phyloP scores from a whole-genome alignment of 805 yeast species.

The Pichia californica region DNA sequence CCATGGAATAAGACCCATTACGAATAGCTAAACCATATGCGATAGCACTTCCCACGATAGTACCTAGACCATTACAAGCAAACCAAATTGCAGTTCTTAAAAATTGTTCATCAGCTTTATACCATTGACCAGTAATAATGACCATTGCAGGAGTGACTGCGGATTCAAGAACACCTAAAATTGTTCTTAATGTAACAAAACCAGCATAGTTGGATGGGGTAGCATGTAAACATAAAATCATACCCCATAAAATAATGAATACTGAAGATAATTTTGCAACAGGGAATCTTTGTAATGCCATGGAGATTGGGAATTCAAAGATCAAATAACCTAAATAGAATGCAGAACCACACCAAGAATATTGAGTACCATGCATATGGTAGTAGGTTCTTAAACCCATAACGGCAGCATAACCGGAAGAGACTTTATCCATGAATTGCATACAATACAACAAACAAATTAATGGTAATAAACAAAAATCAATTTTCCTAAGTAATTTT shows the following conservation, averaged over 20 bases:
- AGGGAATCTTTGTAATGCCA: slow-evolving; percentile 41
- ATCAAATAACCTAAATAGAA: slow-evolving; percentile 41
- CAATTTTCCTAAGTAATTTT: slow-evolving; percentile 35
- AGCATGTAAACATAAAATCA: slow-evolving; percentile 41
- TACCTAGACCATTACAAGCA: slow-evolving; percentile 25
- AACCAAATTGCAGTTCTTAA: slow-evolving; percentile 28
- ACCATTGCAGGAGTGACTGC: slow-evolving; percentile 32
- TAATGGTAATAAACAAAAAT: slow-evolving; percentile 43
- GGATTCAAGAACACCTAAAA: slow-evolving; percentile 40
- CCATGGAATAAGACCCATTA: slow-evolving; percentile 18
- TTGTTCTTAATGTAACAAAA: slow-evolving; percentile 40
- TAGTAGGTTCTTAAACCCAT: slow-evolving; percentile 48
- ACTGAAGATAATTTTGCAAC: slow-evolving; percentile 34
- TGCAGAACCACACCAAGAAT: slow-evolving; percentile 26
- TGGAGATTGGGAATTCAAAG: slow-evolving; percentile 43
- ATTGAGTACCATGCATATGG: slow-evolving; percentile 37
- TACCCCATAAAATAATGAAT: slow-evolving; percentile 38
- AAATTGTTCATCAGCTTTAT: slow-evolving; percentile 29
- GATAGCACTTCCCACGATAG: slow-evolving; percentile 27
- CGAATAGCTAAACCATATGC: slow-evolving; percentile 29
- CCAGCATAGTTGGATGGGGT: slow-evolving; percentile 42
- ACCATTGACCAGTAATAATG: slow-evolving; percentile 29
- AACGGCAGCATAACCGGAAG: slow-evolving; percentile 50
- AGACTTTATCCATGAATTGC: slow-evolving; percentile 56
- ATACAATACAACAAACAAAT: slow-evolving; percentile 42